Base-by-base conservation (phyloP, 768 basidiomycete genomes). In the Lactifluus pinguis region DNA sequence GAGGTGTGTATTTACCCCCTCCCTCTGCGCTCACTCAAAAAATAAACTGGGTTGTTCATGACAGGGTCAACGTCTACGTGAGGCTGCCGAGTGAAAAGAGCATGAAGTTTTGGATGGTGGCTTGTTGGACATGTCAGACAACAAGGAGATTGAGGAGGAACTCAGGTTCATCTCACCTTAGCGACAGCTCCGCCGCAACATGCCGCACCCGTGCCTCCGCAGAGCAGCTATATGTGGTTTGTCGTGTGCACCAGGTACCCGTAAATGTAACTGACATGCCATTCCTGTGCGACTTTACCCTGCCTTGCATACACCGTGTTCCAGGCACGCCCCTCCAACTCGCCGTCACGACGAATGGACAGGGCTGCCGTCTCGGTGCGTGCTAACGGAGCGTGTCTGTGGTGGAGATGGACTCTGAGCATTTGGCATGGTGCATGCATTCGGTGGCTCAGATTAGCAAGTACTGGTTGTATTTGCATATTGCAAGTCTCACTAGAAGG, bases 361-460 rank as follows among this genome's bases (percentile, higher is more conserved):
- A 87, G 63, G 95, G 94, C 2, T 98, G 95, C 68, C 76, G 95
- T 6, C 77, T 99, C 4, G 86, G 86, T 0, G 80, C 84, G 1
- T 79, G 95, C 0, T 76, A 81, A 51, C 75, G 83, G 44, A 64
- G 71, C 32, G 77, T 79, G 70, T 77, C 72, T 4, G 71, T 66
- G 8, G 47, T 64, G 1, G 86, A 87, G 64, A 74, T 70, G 30
- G 66, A 60, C 15, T 65, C 67, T 36, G 73, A 74, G 54, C 63
- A 65, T 25, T 75, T 80, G 55, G 77, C 74, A 59, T 78, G 93
- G 36, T 77, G 89, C 15, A 90, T 97, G 82, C 84, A 87, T 71
- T 98, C 93, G 92, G 86, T 97, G 3, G 86, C 92, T 0, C 95
- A 98, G 70, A 82, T 98, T 67, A 95, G 92, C 77, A 95, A 98